Conservation (phyloP, 2,329 filamentous ascomycete species). For the Xylariales sp. region DNA sequence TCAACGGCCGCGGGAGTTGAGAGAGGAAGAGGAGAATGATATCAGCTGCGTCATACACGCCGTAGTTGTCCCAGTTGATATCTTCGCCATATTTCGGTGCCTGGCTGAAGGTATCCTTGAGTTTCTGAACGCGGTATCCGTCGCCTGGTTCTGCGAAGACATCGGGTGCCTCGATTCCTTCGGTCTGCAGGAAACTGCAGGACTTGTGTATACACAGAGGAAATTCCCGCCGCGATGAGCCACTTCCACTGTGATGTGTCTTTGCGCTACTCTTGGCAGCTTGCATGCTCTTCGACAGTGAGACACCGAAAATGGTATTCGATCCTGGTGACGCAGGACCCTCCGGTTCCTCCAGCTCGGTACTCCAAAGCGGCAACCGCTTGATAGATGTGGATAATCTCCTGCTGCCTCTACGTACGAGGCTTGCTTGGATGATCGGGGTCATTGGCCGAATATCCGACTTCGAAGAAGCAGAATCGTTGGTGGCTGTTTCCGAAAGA, state of each 20-base stretch:
- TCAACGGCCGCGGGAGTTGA: constrained; percentile 33
- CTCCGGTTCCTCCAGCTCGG: constrained; percentile 22
- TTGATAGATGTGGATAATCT: constrained; percentile 28
- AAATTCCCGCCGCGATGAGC: constrained; percentile 33
- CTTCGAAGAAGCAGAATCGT: constrained; percentile 20
- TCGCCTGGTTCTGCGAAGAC: constrained; percentile 34
- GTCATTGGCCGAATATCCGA: constrained; percentile 19
- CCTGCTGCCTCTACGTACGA: constrained; percentile 24
- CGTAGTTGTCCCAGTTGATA: constrained; percentile 31
- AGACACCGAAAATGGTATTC: constrained; percentile 34
- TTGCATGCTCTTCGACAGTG: constrained; percentile 34
- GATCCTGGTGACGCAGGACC: constrained; percentile 15
- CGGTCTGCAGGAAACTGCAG: constrained; percentile 31
- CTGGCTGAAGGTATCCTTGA: constrained; percentile 33
- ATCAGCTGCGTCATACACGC: constrained; percentile 36
- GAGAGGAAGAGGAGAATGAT: constrained; percentile 34
- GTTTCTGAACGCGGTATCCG: constrained; percentile 26
- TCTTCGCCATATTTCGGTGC: constrained; percentile 33
- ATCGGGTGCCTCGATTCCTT: constrained; percentile 29
- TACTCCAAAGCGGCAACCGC: constrained; percentile 27
- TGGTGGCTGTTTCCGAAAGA: constrained; percentile 19
- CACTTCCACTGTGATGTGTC: constrained; percentile 32
- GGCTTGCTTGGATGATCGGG: constrained; percentile 23
- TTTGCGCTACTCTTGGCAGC: constrained; percentile 34
- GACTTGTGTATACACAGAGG: constrained; percentile 38